These are phyloP conservation scores for Metschnikowia chrysomelidarum DNA, from an alignment of 805 yeast species.

Conservation along the genomic window DNA sequence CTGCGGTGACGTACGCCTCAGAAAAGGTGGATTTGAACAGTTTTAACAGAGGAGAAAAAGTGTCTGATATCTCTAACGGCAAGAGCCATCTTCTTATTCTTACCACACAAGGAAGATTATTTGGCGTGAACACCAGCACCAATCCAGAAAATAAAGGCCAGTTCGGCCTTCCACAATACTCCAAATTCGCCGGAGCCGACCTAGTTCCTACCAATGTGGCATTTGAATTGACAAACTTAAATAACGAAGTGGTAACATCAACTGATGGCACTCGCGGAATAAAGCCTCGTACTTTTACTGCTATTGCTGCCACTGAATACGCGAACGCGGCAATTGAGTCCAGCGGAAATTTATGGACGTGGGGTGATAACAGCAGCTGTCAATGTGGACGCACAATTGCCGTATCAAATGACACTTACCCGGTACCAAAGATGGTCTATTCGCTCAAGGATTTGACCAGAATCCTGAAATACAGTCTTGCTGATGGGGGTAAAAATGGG, in stretches of 20 bases:
- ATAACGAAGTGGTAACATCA: constrained; percentile 38
- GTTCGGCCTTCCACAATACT: constrained; percentile 71
- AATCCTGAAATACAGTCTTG: constrained; percentile 14
- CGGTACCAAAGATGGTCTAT: constrained; percentile 59
- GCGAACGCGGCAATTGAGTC: constrained; percentile 72
- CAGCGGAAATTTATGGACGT: constrained; percentile 71
- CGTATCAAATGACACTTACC: constrained; percentile 61
- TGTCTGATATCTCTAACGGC: constrained; percentile 57
- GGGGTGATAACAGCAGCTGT: constrained; percentile 86
- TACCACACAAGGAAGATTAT: constrained; percentile 59
- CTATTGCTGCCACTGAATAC: constrained; percentile 69
- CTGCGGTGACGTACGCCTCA: constrained; percentile 4
- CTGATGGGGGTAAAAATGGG: constrained; percentile 11
- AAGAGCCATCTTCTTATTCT: constrained; percentile 64
- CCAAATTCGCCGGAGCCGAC: constrained; percentile 63
- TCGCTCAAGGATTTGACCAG: constrained; percentile 37
- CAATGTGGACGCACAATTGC: constrained; percentile 73
- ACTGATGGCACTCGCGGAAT: constrained; percentile 22
- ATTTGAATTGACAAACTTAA: constrained; percentile 55
- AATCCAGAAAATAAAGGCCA: constrained; percentile 60
- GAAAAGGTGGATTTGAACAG: constrained; percentile 4
- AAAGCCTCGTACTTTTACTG: constrained; percentile 45
- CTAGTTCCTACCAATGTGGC: constrained; percentile 29
- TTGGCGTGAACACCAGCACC: constrained; percentile 50
- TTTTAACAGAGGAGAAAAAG: constrained; percentile 31